Conservation (phyloP, 805 yeast genomes). For the Saccharomycopsis sp. region DNA sequence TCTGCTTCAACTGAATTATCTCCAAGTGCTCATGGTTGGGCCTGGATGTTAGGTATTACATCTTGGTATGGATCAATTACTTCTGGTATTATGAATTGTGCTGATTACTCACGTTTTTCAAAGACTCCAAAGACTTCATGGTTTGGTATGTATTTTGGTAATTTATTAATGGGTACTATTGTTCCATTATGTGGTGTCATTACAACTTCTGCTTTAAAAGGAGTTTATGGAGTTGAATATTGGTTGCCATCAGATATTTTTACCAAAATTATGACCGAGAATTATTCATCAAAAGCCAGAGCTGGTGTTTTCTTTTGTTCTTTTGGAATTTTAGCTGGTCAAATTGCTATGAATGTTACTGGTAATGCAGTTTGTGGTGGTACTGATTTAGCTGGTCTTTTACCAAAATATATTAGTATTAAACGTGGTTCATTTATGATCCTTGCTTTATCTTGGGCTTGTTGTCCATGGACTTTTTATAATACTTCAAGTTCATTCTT, state of each 20-base stretch:
- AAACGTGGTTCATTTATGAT: constrained; percentile 36
- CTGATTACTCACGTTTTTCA: constrained; percentile 28
- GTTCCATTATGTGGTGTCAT: constrained; percentile 34
- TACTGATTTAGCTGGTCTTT: constrained; percentile 29
- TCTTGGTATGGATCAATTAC: constrained; percentile 31
- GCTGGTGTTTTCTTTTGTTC: constrained; percentile 30
- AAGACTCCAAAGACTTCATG: constrained; percentile 24
- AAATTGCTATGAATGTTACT: constrained; percentile 25
- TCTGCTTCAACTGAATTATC: constrained; percentile 9
- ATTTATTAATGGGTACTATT: constrained; percentile 27
- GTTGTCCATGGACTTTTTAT: constrained; percentile 33
- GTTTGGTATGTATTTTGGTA: constrained; percentile 24
- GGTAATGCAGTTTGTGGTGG: constrained; percentile 30
- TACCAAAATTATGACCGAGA: constrained; percentile 23
- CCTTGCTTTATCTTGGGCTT: constrained; percentile 26
- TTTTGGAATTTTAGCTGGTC: constrained; percentile 24
- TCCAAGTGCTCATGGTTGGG: constrained; percentile 35
- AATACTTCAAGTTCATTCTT: constrained; percentile 28
- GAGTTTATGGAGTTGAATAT: constrained; percentile 21
- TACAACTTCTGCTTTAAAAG: constrained; percentile 28
- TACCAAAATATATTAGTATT: constrained; percentile 33
- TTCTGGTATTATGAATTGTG: constrained; percentile 28
- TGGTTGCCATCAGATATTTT: constrained; percentile 30
- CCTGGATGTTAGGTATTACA: constrained; percentile 30
- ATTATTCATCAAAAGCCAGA: constrained; percentile 26